Evolutionary conservation across 805 yeast species (phyloP).

Genomic region (Myxozyma neotropica): DNA sequence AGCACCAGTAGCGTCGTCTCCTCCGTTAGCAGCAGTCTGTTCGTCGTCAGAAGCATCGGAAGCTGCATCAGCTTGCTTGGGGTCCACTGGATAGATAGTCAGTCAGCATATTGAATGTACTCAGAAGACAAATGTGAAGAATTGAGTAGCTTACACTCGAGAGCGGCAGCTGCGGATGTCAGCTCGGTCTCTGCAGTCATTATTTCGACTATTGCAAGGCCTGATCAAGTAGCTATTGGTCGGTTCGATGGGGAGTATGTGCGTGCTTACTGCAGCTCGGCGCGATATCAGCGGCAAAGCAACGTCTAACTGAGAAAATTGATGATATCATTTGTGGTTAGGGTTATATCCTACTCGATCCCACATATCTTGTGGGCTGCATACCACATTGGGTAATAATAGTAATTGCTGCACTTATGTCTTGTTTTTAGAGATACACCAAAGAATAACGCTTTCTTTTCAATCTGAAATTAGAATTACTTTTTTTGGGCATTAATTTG

Average conservation of each 20-base stretch:
- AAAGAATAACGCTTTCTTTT: too few relatives aligned
- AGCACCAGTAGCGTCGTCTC: slow-evolving; percentile 37
- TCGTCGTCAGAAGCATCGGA: slow-evolving; percentile 43
- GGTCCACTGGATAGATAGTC: slow-evolving; percentile 22
- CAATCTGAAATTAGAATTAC: too few relatives aligned
- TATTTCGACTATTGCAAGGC: not conserved
- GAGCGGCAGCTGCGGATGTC: slow-evolving; percentile 6
- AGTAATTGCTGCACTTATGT: not conserved
- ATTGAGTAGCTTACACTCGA: not conserved
- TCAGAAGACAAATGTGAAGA: not conserved
- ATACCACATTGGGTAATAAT: not conserved
- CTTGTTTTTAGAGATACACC: not conserved
- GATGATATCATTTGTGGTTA: too few relatives aligned
- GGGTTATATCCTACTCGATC: too few relatives aligned
- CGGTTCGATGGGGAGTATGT: not conserved
- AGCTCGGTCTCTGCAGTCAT: slow-evolving; percentile 15
- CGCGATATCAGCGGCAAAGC: too few relatives aligned
- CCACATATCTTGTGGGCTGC: too few relatives aligned
- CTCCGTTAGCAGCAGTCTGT: slow-evolving; percentile 36
- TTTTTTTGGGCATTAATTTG: too few relatives aligned
- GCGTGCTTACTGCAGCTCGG: not conserved
- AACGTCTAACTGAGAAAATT: too few relatives aligned
- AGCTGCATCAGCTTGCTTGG: slow-evolving; percentile 40
- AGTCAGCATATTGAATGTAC: slow-evolving; percentile 14
- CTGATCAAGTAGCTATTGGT: not conserved